These are phyloP conservation scores for Guillardia theta DNA, from an alignment of 78 protist genomes.

Conservation along the genomic window DNA sequence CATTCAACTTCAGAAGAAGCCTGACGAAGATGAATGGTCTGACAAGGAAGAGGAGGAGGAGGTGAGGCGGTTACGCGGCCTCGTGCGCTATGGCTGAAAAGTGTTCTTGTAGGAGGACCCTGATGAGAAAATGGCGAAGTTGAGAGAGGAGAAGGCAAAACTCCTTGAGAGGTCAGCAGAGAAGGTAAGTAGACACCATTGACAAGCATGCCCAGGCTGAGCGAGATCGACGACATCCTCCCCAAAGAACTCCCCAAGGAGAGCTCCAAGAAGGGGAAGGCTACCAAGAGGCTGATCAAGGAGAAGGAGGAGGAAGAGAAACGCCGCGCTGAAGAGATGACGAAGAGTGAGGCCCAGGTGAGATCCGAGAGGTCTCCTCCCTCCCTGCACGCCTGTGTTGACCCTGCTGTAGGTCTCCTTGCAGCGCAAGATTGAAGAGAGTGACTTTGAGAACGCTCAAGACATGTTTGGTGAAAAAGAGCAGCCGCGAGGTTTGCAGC, in stretches of 20 bases:
- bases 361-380: no score
- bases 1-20: background rate
- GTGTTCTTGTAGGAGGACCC: background rate
- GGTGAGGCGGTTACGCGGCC: no score
- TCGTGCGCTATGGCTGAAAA: no score
- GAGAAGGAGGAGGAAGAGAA: background rate
- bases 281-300: background rate
- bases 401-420: no score
- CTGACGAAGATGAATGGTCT: background rate
- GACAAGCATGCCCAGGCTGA: no score
- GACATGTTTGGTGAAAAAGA: conserved; percentile 14
- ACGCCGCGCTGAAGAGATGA: background rate
- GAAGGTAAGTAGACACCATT: no score
- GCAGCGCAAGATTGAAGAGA: conserved; percentile 20
- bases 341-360: background rate
- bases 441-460: conserved; percentile 11
- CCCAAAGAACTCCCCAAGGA: background rate
- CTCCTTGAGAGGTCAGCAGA: background rate
- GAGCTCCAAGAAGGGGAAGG: background rate
- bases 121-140: background rate
- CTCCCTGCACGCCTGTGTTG: no score
- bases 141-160: background rate
- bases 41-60: background rate
- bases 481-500: background rate
- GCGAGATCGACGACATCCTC: background rate